Percentiles rank a stretch among this genome's conserved stretches.
Evolutionary conservation across 1,139 yeast genomes (phyloP).

Genomic region (Saccharomyces uvarum): DNA sequence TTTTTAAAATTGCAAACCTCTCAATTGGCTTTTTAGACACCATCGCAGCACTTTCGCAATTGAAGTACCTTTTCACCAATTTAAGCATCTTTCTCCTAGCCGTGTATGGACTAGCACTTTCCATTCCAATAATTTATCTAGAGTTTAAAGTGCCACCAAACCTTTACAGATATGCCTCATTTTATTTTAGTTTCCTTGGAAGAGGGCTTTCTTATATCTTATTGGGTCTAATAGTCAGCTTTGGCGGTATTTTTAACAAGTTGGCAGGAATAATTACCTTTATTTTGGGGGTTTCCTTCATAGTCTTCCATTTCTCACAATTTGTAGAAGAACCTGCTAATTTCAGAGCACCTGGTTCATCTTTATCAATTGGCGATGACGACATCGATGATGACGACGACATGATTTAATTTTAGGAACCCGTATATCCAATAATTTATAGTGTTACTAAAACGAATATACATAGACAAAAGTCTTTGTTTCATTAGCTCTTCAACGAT

Average conservation of each 20-base stretch:
- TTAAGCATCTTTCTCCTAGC: slow-evolving; percentile 20
- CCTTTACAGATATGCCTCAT: slow-evolving; percentile 66
- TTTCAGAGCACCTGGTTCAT: slow-evolving; percentile 22
- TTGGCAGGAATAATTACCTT: slow-evolving; percentile 51
- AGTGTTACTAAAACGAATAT: not conserved
- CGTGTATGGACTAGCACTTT: slow-evolving; percentile 43
- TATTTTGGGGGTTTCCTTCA: slow-evolving; percentile 50
- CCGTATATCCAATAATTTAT: not conserved
- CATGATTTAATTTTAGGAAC: slow-evolving; percentile 10
- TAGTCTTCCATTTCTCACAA: slow-evolving; percentile 64
- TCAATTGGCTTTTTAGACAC: slow-evolving; percentile 50
- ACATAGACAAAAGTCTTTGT: not conserved
- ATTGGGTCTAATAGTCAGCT: slow-evolving; percentile 56
- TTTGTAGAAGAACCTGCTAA: slow-evolving; percentile 47
- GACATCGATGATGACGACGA: slow-evolving; percentile 21
- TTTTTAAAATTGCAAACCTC: slow-evolving; percentile 57
- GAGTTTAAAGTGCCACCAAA: slow-evolving; percentile 64
- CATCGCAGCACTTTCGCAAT: slow-evolving; percentile 36
- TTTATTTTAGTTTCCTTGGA: slow-evolving; percentile 71
- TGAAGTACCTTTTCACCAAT: slow-evolving; percentile 12
- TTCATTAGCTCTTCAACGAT: not conserved
- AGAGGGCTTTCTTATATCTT: slow-evolving; percentile 70
- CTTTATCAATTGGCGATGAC: slow-evolving; percentile 23
- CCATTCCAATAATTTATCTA: slow-evolving; percentile 48
- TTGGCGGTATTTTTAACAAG: slow-evolving; percentile 49